Evolutionary conservation across 139 green algal genomes (phyloP), one percentile per base, ranked within the genome.

Genomic region (Chlamydomonas sphaeroides): DNA sequence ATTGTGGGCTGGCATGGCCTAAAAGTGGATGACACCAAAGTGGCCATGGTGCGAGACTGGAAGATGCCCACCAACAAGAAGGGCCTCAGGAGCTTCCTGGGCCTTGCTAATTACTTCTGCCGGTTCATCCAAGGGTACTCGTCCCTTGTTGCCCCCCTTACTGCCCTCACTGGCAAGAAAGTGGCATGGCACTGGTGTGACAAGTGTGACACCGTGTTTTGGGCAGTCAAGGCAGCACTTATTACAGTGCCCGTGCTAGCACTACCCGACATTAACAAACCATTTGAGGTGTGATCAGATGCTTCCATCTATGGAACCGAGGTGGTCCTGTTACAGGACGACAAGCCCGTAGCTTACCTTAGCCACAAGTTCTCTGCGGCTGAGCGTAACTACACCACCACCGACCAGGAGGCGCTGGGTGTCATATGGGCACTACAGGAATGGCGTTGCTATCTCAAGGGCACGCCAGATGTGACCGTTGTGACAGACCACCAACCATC

Each of bases 401-500:
- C 69, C 68, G 92, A 57, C 38, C 30, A 17, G 88, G 88, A 45
- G 91, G 91, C 59, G 23, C 35, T 92, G 2, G 90, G 80, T n/a
- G 61, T 91, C 7, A 41, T 88, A 1, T 25, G 76, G 5, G 77
- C 84, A 8, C 20, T 88, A 0, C 53, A 82, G n/a, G 53, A 87
- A 17, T 93, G 90, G 90, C 63, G 83, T 17, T 86, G 87, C 32
- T 91, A 89, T 51, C 41, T 92, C 3, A 49, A 78, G 11, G 76
- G 80, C 4, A 32, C 26, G 0, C 36, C 51, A 26, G 61, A 81
- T 6, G 57, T 84, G 21, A 49, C 38, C 7, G 20, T 91, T 21
- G 82, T 87, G 11, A 92, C 88, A 26, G 86, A 93, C 38, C 80
- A 90, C 42, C 42, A 83, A 20, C 62, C 85, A 5, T 68, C 88